A percentile compares a stretch with the other conserved stretches of the same genome.
phyloP scores from a whole-genome alignment of 371 early-diverging fungal species.

The Mucor lusitanicus region DNA sequence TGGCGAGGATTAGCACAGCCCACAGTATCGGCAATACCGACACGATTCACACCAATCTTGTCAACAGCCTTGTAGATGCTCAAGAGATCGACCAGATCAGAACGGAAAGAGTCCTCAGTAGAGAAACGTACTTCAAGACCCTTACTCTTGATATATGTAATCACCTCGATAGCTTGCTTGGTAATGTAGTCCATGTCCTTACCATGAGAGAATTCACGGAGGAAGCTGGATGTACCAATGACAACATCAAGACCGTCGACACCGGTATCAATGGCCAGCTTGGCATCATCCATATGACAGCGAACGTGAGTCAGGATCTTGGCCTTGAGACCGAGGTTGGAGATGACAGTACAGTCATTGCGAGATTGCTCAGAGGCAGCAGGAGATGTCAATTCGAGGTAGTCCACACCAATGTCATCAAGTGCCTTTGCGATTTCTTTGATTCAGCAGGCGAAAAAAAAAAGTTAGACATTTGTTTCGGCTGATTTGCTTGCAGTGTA shows the following conservation, averaged over 20 bases:
- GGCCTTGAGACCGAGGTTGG: slow-evolving; percentile 91
- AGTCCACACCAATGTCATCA: slow-evolving; percentile 96
- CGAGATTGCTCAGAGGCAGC: slow-evolving; percentile 95
- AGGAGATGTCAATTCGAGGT: slow-evolving; percentile 94
- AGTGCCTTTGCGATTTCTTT: slow-evolving; percentile 92
- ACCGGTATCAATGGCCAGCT: slow-evolving; percentile 92
- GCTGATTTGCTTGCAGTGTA: background rate
- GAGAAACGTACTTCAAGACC: slow-evolving; percentile 97
- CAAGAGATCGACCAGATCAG: slow-evolving; percentile 92
- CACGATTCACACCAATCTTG: slow-evolving; percentile 94
- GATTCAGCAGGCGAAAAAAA: background rate
- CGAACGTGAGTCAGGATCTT: slow-evolving; percentile 96
- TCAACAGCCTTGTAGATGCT: slow-evolving; percentile 93
- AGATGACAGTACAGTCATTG: slow-evolving; percentile 87
- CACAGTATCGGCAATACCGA: slow-evolving; percentile 98
- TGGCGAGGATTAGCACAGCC: slow-evolving; percentile 97
- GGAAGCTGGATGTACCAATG: slow-evolving; percentile 92
- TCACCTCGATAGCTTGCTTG: slow-evolving; percentile 92
- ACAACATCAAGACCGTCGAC: slow-evolving; percentile 96
- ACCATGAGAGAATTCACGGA: slow-evolving; percentile 96
- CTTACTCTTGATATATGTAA: slow-evolving; percentile 90
- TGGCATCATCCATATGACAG: slow-evolving; percentile 98
- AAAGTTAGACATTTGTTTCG: slow-evolving; percentile 2
- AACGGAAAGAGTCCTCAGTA: slow-evolving; percentile 96
- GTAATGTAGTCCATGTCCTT: slow-evolving; percentile 97